phyloP scores from a whole-genome alignment of 306 rosid genomes.

The Cajanus cajan region DNA sequence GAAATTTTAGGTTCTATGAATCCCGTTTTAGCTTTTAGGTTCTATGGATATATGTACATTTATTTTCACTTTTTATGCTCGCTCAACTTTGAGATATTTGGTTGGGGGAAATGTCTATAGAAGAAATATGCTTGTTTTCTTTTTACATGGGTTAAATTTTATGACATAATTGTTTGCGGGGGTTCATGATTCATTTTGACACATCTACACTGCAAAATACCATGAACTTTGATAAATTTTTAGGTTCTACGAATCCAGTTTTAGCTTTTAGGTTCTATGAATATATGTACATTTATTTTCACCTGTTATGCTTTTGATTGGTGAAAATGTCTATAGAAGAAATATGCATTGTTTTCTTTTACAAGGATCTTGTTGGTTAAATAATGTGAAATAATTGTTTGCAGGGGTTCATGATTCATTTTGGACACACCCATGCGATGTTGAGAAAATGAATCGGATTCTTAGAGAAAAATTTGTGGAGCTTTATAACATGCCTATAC shows the following conservation, averaged over 20 bases:
- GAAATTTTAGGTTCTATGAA: neutral
- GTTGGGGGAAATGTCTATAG: too few species aligned
- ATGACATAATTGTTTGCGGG: too few species aligned
- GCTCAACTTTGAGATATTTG: too few species aligned
- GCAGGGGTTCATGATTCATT: slow-evolving; percentile 90
- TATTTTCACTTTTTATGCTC: neutral
- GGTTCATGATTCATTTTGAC: too few species aligned
- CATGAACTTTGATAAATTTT: neutral
- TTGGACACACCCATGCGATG: slow-evolving; percentile 91
- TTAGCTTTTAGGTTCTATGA: neutral
- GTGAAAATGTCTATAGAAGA: neutral
- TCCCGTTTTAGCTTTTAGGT: neutral
- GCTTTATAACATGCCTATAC: slow-evolving; percentile 67
- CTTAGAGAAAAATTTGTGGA: slow-evolving; percentile 78
- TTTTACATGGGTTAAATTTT: too few species aligned
- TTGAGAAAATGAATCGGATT: slow-evolving; percentile 69
- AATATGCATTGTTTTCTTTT: neutral
- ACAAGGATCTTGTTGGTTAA: neutral
- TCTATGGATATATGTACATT: slow-evolving; percentile 2
- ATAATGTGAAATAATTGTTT: slow-evolving; percentile 28
- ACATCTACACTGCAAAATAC: neutral
- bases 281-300: neutral
- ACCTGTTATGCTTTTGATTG: neutral
- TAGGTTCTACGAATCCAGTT: neutral
- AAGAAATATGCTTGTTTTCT: too few species aligned